Evolutionary conservation across 2,329 filamentous ascomycete genomes (phyloP), one percentile per base, ranked within the genome.

Genomic region (Aureobasidium sp.): DNA sequence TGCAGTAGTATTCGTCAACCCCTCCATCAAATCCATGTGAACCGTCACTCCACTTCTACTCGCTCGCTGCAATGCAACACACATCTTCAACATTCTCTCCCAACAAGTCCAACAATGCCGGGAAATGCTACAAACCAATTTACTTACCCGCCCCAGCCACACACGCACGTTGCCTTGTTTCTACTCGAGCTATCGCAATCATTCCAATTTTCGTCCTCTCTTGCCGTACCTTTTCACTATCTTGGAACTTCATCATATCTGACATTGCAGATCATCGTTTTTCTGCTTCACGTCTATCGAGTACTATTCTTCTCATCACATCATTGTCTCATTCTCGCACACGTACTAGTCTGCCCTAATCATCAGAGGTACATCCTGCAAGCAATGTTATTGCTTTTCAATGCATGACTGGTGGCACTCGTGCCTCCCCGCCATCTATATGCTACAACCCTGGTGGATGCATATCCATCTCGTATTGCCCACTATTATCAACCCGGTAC

Each of bases 31-130:
- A 21, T 21, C 41, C 57, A 49, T 50, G 57, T 50, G 44, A 39
- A 59, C 21, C 57, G 10, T 59, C 44, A 59, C 57, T 59, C 57
- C 57, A 59, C 57, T 59, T 45, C 45, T 14, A 50, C 57, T 59
- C 57, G 57, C 21, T 59, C 41, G 5, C 21, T 6, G n/a, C 55
- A 58, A 21, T 58, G 41, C 25, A 27, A 13, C 14, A 41, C 14
- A 54, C 37, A 8, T 45, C 41, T 50, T 49, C 45, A 50, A 59
- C 57, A 39, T 11, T 50, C 21, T 10, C 45, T 50, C 55, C 45
- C 57, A 59, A 59, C 57, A 50, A 59, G 57, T 50, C 36, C 29
- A 39, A 59, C 57, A 21, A n/a, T 41, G 36, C 57, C 57, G 36
- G 25, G 10, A 42, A 13, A 3, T 21, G 25, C 51, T 44, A 13